A percentile compares a stretch with the other conserved stretches of the same genome.
Evolutionary conservation across 345 rosid species (phyloP).

Genomic region (Eucalyptus polyanthemos): DNA sequence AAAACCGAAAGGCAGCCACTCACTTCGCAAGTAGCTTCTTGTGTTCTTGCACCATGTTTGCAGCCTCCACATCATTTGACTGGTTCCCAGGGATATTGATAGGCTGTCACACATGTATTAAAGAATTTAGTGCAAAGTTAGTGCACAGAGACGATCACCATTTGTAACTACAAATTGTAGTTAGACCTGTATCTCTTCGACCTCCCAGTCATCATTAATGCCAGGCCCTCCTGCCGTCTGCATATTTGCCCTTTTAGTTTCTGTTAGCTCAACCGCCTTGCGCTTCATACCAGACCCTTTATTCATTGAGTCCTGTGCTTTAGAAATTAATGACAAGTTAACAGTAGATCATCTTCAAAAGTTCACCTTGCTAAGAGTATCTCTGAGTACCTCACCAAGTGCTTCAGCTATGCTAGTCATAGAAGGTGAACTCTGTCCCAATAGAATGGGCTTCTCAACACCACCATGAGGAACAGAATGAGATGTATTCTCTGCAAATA

Average conservation of each 20-base stretch:
- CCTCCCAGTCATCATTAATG: slow-evolving; percentile 1
- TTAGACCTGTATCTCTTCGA: slow-evolving; percentile 20
- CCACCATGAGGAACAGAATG: slow-evolving; percentile 3
- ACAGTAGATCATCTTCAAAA: not conserved
- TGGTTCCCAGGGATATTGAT: not conserved
- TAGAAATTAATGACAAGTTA: not conserved
- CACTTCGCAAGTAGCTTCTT: slow-evolving; percentile 50
- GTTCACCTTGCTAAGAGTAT: slow-evolving; percentile 21
- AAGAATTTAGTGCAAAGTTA: not conserved
- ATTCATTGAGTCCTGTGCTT: not conserved
- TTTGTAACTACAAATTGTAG: not conserved
- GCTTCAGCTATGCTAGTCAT: slow-evolving; percentile 5
- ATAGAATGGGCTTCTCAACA: slow-evolving; percentile 6
- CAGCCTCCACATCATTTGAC: slow-evolving; percentile 1
- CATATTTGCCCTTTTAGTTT: slow-evolving; percentile 14
- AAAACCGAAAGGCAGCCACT: slow-evolving; percentile 6
- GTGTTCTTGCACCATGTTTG: slow-evolving; percentile 50
- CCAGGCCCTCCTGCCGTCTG: slow-evolving; percentile 6
- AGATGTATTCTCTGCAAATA: slow-evolving; percentile 5
- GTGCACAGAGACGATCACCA: not conserved
- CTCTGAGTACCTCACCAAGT: not conserved
- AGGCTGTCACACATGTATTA: not conserved
- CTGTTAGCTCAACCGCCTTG: slow-evolving; percentile 29
- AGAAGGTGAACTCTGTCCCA: slow-evolving; percentile 11
- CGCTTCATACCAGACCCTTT: slow-evolving; percentile 38